Percentiles rank a stretch among this genome's conserved stretches.
These are phyloP conservation scores for Ustilago hordei DNA, from an alignment of 1,284 basidiomycete genomes.

Conservation along the genomic window DNA sequence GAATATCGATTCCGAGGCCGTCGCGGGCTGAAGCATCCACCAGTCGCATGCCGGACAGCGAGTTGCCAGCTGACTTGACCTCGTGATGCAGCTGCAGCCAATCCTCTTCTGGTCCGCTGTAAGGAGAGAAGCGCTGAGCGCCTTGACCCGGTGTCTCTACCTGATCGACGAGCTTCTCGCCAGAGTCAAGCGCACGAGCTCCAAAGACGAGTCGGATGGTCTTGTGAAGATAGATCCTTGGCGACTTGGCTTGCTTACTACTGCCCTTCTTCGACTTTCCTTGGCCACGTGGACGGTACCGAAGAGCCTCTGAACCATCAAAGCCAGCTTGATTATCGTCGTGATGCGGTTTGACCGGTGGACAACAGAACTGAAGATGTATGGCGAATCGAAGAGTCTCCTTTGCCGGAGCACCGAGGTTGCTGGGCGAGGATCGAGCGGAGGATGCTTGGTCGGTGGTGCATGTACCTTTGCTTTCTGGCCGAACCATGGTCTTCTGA, in stretches of 20 bases:
- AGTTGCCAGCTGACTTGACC: constrained; percentile 13
- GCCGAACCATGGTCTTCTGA: constrained; percentile 49
- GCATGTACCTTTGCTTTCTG: background rate
- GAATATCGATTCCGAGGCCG: constrained; percentile 34
- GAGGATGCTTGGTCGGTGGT: background rate
- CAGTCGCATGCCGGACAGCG: background rate
- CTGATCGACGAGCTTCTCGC: constrained; percentile 47
- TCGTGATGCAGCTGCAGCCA: constrained; percentile 43
- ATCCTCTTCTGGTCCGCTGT: constrained; percentile 54
- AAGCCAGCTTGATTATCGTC: constrained; percentile 30
- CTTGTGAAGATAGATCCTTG: constrained; percentile 59
- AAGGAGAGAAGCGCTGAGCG: constrained; percentile 42
- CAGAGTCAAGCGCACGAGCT: constrained; percentile 53
- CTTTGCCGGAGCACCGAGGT: constrained; percentile 8
- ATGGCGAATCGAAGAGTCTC: constrained; percentile 63
- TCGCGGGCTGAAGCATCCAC: background rate
- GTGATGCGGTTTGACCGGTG: constrained; percentile 19
- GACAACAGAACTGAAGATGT: constrained; percentile 60
- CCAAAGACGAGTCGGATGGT: constrained; percentile 60
- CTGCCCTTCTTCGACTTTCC: background rate
- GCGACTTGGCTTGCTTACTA: constrained; percentile 14
- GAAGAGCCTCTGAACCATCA: constrained; percentile 15
- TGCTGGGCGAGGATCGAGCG: constrained; percentile 7
- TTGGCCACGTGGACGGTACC: constrained; percentile 15
- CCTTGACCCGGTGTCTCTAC: constrained; percentile 54